Conservation (phyloP, 352 stramenopile species). For the Bremia lactucae region DNA sequence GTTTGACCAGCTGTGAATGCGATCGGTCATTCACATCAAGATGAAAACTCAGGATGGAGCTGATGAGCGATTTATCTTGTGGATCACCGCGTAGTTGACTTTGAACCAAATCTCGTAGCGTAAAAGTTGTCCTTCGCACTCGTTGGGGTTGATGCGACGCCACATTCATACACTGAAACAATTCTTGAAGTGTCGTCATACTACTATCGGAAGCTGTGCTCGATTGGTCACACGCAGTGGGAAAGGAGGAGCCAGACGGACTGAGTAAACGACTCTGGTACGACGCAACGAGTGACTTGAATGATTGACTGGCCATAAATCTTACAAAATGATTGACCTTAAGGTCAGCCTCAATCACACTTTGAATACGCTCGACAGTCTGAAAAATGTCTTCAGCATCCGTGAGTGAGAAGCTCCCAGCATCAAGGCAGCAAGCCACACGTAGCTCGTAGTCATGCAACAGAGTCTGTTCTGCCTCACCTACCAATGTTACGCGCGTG, state of each 20-base stretch:
- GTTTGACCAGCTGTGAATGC: slow-evolving; percentile 46
- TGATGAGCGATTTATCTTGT: slow-evolving; percentile 56
- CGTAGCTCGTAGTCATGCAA: slow-evolving; percentile 50
- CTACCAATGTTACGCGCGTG: slow-evolving; percentile 56
- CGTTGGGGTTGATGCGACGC: slow-evolving; percentile 69
- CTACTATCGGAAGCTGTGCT: slow-evolving; percentile 59
- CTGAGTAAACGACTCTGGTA: slow-evolving; percentile 70
- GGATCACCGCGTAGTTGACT: slow-evolving; percentile 45
- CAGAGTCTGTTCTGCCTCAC: slow-evolving; percentile 44
- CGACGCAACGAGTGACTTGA: slow-evolving; percentile 64
- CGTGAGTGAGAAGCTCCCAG: slow-evolving; percentile 51
- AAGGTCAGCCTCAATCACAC: slow-evolving; percentile 61
- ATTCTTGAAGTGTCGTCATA: slow-evolving; percentile 74
- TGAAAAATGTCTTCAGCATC: slow-evolving; percentile 51
- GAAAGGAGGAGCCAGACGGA: slow-evolving; percentile 31
- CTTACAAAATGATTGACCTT: slow-evolving; percentile 83
- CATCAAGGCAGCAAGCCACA: slow-evolving; percentile 45
- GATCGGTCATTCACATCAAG: slow-evolving; percentile 51
- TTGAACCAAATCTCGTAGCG: slow-evolving; percentile 53
- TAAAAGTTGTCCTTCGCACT: slow-evolving; percentile 61
- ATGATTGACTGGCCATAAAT: slow-evolving; percentile 75
- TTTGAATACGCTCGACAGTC: slow-evolving; percentile 43
- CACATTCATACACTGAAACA: slow-evolving; percentile 86
- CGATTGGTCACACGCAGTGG: slow-evolving; percentile 16
- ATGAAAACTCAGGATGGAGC: slow-evolving; percentile 58